Conservation (phyloP, 345 rosid genomes). For the Ceriops decandra region DNA sequence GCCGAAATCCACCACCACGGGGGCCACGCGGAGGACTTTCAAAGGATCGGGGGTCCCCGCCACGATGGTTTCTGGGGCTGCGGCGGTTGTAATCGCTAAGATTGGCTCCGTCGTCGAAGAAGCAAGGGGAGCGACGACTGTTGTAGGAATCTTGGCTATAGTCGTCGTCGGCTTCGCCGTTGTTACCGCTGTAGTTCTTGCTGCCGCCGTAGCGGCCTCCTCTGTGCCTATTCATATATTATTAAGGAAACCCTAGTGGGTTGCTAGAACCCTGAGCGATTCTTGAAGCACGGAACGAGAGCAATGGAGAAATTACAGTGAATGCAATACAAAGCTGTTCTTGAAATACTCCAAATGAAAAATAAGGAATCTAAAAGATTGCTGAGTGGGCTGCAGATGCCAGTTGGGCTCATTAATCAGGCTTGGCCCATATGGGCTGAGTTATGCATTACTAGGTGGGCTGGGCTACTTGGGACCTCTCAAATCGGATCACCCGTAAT, state of each 20-base stretch:
- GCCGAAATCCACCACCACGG: constrained; percentile 32
- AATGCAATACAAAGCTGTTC: no score
- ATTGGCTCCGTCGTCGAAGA: constrained; percentile 30
- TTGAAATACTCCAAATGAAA: no score
- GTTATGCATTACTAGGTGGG: no score
- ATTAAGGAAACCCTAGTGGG: constrained; percentile 26
- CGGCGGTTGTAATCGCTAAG: constrained; percentile 41
- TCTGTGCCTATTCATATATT: constrained; percentile 68
- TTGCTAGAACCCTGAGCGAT: no score
- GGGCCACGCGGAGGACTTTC: constrained; percentile 52
- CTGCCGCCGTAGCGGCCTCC: constrained; percentile 55
- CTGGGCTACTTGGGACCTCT: no score
- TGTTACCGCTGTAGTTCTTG: not conserved
- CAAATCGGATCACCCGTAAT: no score
- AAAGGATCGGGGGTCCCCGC: constrained; percentile 44
- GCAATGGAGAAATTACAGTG: no score
- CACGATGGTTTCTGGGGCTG: constrained; percentile 55
- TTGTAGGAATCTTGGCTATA: constrained; percentile 39
- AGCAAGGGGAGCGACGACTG: constrained; percentile 40
- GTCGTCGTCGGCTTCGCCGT: not conserved
- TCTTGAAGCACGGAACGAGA: no score
- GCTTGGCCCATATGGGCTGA: no score
- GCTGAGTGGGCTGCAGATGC: no score
- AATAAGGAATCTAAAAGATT: no score
- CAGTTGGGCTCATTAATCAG: no score